Conservation (phyloP, 495 filamentous ascomycete genomes). For the Chlorociboria aeruginascens region DNA sequence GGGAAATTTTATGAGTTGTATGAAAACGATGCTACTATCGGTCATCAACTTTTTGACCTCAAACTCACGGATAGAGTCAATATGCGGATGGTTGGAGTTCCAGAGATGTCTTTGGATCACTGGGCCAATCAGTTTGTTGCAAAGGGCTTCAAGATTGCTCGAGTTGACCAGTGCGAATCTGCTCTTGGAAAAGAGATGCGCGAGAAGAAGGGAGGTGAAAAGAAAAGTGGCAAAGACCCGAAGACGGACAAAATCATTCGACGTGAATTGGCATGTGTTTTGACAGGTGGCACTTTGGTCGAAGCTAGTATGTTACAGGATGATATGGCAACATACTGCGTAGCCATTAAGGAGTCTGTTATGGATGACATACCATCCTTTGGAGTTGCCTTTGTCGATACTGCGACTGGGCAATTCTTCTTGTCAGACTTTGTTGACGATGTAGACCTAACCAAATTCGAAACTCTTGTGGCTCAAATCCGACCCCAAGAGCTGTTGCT, state of each 20-base stretch:
- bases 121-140: conserved; percentile 94
- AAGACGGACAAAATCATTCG: conserved; percentile 86
- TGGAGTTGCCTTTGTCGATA: conserved; percentile 89
- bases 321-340: conserved; percentile 94
- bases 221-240: conserved; percentile 36
- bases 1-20: conserved; percentile 99
- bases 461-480: conserved; percentile 92
- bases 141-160: conserved; percentile 90
- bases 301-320: conserved; percentile 96
- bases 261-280: conserved; percentile 78
- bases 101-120: conserved; percentile 77
- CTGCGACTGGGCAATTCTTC: conserved; percentile 91
- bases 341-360: conserved; percentile 84
- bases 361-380: conserved; percentile 70
- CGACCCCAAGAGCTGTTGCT: conserved; percentile 80
- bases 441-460: conserved; percentile 89
- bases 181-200: conserved; percentile 97
- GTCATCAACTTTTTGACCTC: conserved; percentile 92
- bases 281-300: conserved; percentile 86
- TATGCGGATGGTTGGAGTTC: conserved; percentile 97
- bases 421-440: conserved; percentile 87
- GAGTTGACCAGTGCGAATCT: conserved; percentile 92
- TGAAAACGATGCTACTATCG: conserved; percentile 95
- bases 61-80: conserved; percentile 98
- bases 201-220: conserved; percentile 36